phyloP scores from a whole-genome alignment of 2,329 filamentous ascomycete genomes.

The Fusarium domesticum region DNA sequence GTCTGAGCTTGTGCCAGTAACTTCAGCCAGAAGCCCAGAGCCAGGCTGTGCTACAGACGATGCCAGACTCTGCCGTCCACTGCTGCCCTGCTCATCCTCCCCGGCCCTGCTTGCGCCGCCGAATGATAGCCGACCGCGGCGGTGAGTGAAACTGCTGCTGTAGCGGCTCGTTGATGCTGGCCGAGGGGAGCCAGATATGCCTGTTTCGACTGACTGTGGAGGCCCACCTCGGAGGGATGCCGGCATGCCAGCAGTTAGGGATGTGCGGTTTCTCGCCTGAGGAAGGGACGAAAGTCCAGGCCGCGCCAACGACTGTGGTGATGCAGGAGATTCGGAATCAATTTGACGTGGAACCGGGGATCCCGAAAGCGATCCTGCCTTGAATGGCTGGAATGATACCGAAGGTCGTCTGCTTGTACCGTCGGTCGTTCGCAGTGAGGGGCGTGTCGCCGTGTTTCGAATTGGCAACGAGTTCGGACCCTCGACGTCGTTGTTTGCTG shows the following conservation, averaged over 20 bases:
- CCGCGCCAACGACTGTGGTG: constrained; percentile 52
- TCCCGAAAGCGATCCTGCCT: constrained; percentile 89
- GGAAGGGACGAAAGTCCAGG: constrained; percentile 47
- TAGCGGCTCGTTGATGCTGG: constrained; percentile 77
- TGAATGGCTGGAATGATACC: constrained; percentile 92
- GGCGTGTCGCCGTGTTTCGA: constrained; percentile 32
- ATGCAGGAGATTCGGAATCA: constrained; percentile 53
- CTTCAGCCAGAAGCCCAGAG: constrained; percentile 74
- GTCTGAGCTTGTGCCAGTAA: constrained; percentile 63
- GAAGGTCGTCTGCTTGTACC: constrained; percentile 67
- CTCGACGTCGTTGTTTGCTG: constrained; percentile 44
- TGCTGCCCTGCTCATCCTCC: constrained; percentile 75
- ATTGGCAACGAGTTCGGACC: constrained; percentile 55
- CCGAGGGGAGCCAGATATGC: constrained; percentile 73
- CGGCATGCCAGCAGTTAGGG: constrained; percentile 72
- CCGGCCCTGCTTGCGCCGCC: constrained; percentile 64
- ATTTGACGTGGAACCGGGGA: constrained; percentile 62
- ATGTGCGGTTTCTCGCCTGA: constrained; percentile 64
- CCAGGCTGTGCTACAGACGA: constrained; percentile 70
- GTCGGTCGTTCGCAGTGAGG: constrained; percentile 48
- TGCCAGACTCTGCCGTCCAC: constrained; percentile 72
- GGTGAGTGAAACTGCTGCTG: constrained; percentile 90
- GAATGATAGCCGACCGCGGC: constrained; percentile 73
- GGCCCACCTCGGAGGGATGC: constrained; percentile 67
- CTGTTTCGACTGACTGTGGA: constrained; percentile 59